These are phyloP conservation scores for Stipa capillata DNA, from an alignment of 176 grass and related monocot genomes.

Conservation along the genomic window DNA sequence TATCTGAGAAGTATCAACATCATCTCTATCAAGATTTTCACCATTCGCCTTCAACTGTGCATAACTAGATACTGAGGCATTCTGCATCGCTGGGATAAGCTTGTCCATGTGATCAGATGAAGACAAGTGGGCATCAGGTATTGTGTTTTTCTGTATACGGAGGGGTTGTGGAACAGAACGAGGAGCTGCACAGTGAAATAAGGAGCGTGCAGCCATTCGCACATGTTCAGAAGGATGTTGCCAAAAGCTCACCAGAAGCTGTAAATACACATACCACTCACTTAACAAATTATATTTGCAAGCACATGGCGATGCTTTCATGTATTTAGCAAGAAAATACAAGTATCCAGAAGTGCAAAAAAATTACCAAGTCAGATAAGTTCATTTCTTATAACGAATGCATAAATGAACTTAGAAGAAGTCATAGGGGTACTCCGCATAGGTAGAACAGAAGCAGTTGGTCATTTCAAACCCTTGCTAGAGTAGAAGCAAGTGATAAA, in stretches of 20 bases:
- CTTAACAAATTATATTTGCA: neutral
- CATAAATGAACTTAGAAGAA: neutral
- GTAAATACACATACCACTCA: conserved; percentile 16
- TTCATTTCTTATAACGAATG: neutral
- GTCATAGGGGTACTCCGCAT: neutral
- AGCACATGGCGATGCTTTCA: neutral
- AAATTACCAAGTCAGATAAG: neutral
- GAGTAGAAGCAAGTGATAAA: neutral
- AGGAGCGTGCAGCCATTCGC: conserved; percentile 93
- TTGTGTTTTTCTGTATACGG: conserved; percentile 45
- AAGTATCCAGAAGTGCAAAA: neutral
- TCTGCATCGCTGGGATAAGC: conserved; percentile 10
- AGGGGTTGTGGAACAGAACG: conserved; percentile 80
- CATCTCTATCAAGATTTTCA: conserved; percentile 27
- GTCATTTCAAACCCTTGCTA: neutral
- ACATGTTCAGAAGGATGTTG: conserved; percentile 89
- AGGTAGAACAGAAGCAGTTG: neutral
- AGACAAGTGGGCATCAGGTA: conserved; percentile 23
- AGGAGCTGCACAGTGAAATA: conserved; percentile 92
- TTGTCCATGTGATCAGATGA: conserved; percentile 19
- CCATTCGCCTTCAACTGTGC: conserved; percentile 12
- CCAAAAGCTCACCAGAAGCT: conserved; percentile 99
- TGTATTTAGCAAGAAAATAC: conserved; percentile 10
- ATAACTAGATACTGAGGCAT: conserved; percentile 27
- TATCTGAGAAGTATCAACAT: conserved; percentile 46